Conservation (phyloP, 768 basidiomycete species). For the Rhodotorula kratochvilovae region DNA sequence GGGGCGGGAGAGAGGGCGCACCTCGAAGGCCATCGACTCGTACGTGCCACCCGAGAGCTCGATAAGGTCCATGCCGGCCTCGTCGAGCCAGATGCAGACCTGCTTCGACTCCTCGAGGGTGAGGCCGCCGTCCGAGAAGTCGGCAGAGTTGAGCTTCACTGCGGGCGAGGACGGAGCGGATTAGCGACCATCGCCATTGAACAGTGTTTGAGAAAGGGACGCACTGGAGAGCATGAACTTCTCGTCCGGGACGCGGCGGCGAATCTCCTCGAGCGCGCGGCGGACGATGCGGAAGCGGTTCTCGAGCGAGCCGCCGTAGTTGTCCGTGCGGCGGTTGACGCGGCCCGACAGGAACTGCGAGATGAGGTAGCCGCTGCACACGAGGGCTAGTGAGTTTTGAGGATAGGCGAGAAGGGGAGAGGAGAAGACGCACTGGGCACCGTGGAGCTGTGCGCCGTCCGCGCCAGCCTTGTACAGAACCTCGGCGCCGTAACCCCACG, state of each 20-base stretch:
- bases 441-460: conserved; percentile 13
- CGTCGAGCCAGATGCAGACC: conserved; percentile 48
- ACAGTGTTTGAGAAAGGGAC: neutral
- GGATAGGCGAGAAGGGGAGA: too few species aligned
- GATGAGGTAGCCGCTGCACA: conserved; percentile 16
- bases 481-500: conserved; percentile 54
- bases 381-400: neutral
- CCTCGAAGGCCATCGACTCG: conserved; percentile 32
- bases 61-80: conserved; percentile 49
- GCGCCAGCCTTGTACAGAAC: conserved; percentile 35
- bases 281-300: conserved; percentile 58
- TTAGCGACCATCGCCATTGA: too few species aligned
- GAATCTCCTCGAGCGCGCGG: conserved; percentile 56
- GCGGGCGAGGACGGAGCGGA: neutral
- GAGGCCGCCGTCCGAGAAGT: conserved; percentile 44
- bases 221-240: conserved; percentile 41
- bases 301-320: conserved; percentile 64
- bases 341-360: conserved; percentile 39
- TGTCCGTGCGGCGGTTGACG: conserved; percentile 40
- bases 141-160: conserved; percentile 34
- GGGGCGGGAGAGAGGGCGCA: neutral
- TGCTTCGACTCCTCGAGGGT: conserved; percentile 46
- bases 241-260: conserved; percentile 14
- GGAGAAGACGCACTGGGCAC: neutral
- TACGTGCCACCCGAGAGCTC: conserved; percentile 51